phyloP scores from a whole-genome alignment of 2,329 filamentous ascomycete species.

The Corynespora cassiicola region DNA sequence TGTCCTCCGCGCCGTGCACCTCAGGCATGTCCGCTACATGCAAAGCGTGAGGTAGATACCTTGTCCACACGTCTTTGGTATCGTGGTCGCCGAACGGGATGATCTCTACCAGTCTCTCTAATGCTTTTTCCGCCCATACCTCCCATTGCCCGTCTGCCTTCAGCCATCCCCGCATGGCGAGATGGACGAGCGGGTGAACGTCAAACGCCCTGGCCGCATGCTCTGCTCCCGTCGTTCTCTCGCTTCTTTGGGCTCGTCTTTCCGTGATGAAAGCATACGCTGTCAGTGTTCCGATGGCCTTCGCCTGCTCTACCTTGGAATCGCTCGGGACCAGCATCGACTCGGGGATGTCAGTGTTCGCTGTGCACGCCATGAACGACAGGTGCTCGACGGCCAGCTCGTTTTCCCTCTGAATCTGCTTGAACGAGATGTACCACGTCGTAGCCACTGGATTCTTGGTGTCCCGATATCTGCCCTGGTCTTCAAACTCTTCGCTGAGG shows the following conservation, averaged over 20 bases:
- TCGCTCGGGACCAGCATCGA: slow-evolving; percentile 34
- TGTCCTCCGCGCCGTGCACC: slow-evolving; percentile 1
- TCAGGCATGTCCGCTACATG: slow-evolving; percentile 9
- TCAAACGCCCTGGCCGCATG: slow-evolving; percentile 21
- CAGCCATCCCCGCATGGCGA: slow-evolving; percentile 43
- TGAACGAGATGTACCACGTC: slow-evolving; percentile 47
- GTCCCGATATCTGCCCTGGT: slow-evolving; percentile 32
- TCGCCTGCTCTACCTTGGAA: slow-evolving; percentile 20
- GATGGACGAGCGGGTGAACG: slow-evolving; percentile 45
- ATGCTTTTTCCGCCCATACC: slow-evolving; percentile 17
- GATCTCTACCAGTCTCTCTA: slow-evolving; percentile 25
- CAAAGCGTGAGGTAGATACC: slow-evolving; percentile 39
- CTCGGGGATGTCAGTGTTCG: slow-evolving; percentile 36
- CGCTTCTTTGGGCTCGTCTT: slow-evolving; percentile 3
- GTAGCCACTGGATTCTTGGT: slow-evolving; percentile 39
- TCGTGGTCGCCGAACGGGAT: slow-evolving; percentile 21
- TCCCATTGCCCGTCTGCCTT: slow-evolving; percentile 17
- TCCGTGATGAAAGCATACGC: slow-evolving; percentile 41
- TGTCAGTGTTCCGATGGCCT: slow-evolving; percentile 41
- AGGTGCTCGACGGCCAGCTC: slow-evolving; percentile 38
- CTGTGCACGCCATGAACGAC: slow-evolving; percentile 43
- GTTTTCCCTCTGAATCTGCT: slow-evolving; percentile 37
- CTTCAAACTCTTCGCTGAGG: slow-evolving; percentile 38
- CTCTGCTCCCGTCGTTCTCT: slow-evolving; percentile 4
- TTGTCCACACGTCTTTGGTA: slow-evolving; percentile 26